A percentile compares a stretch with the other conserved stretches of the same genome.
phyloP scores from a whole-genome alignment of 2,329 filamentous ascomycete species.

The Macrophomina pseudophaseolina region DNA sequence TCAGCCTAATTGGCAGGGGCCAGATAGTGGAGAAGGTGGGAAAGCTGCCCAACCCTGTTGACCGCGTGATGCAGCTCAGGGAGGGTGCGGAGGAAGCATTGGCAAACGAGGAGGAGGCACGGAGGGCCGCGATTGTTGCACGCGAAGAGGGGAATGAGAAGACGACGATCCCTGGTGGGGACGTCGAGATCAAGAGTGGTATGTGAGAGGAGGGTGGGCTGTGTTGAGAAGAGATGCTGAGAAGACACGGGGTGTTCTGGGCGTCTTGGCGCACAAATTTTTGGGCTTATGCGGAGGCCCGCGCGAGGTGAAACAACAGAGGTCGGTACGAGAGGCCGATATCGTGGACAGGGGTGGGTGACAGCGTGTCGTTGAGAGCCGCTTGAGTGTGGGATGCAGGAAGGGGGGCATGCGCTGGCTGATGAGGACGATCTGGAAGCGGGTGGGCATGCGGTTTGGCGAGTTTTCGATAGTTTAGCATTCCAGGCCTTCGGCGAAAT shows the following conservation, averaged over 20 bases:
- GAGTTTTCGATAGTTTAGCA: constrained; percentile 20
- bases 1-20: constrained; percentile 80
- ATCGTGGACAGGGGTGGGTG: constrained; percentile 21
- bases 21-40: constrained; percentile 69
- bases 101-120: constrained; percentile 39
- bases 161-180: constrained; percentile 2
- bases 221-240: constrained; percentile 6
- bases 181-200: constrained; percentile 15
- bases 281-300: constrained; percentile 5
- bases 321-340: constrained; percentile 9
- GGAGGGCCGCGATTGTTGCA: constrained; percentile 14
- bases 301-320: neutral
- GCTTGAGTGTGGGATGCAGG: neutral
- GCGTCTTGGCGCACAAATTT: constrained; percentile 12
- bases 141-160: constrained; percentile 11
- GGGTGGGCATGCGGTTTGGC: constrained; percentile 13
- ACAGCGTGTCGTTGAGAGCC: constrained; percentile 15
- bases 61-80: constrained; percentile 57
- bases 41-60: constrained; percentile 49
- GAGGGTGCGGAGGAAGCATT: constrained; percentile 38
- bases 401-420: neutral
- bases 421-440: constrained; percentile 20
- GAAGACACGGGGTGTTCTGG: constrained; percentile 19
- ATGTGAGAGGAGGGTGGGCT: neutral
- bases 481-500: constrained; percentile 23